These are phyloP conservation scores for Phaseolus lunatus DNA, from an alignment of 306 rosid genomes.

Conservation along the genomic window DNA sequence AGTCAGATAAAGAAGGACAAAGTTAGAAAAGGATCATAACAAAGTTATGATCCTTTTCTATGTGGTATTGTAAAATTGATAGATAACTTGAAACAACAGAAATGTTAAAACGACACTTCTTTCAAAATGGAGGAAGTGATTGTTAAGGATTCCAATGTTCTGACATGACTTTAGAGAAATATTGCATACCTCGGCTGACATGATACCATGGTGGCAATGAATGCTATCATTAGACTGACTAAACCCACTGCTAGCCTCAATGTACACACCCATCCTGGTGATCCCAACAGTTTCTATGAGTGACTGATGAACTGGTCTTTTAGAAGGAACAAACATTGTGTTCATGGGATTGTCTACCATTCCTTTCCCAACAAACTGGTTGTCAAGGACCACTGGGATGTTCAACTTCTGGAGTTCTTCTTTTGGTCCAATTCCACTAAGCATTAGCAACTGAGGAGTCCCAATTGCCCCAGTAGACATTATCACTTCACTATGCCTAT, in stretches of 20 bases:
- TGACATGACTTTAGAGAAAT: not conserved
- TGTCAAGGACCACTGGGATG: constrained; percentile 68
- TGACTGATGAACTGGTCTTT: constrained; percentile 60
- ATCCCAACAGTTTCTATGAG: constrained; percentile 91
- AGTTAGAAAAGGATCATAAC: not conserved
- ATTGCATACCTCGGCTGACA: constrained; percentile 90
- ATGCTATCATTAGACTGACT: constrained; percentile 82
- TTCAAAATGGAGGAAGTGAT: constrained; percentile 1
- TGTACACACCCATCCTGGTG: constrained; percentile 80
- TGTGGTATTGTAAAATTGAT: not conserved
- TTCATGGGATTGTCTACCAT: constrained; percentile 98
- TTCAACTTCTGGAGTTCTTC: constrained; percentile 68
- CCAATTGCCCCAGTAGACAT: constrained; percentile 89
- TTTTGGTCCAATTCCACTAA: constrained; percentile 91
- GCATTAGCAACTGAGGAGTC: constrained; percentile 83
- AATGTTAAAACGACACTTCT: not conserved
- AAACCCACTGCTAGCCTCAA: constrained; percentile 93
- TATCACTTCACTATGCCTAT: constrained; percentile 68
- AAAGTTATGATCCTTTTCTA: too few relatives aligned
- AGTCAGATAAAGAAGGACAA: not conserved
- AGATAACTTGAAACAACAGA: not conserved
- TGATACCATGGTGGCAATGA: constrained; percentile 89
- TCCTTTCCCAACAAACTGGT: constrained; percentile 81
- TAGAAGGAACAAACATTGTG: constrained; percentile 75
- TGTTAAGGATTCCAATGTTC: constrained; percentile 9